Conservation (phyloP, 139 green algal genomes). For the Ettlia oleoabundans region DNA sequence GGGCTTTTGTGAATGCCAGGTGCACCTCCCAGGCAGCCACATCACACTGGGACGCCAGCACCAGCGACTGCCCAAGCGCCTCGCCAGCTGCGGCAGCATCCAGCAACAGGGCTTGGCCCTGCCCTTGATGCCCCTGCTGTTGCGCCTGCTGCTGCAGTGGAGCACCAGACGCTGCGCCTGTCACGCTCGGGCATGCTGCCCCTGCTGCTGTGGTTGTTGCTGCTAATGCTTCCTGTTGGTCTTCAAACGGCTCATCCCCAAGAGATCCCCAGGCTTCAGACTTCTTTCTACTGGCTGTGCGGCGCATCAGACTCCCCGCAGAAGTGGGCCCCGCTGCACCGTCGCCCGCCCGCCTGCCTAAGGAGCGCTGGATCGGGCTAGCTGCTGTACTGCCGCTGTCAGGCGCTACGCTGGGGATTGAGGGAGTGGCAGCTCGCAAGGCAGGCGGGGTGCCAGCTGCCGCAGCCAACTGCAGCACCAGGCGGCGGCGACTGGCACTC, state of each 20-base stretch:
- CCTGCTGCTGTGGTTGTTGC: no score
- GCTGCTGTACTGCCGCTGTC: neutral
- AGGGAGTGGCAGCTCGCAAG: neutral
- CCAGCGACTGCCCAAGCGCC: slow-evolving; percentile 13
- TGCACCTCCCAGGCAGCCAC: slow-evolving; percentile 31
- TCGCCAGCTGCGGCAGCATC: neutral
- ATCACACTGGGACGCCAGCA: neutral
- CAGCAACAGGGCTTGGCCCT: neutral
- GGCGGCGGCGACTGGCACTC: neutral
- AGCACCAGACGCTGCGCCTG: neutral
- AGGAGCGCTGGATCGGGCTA: neutral
- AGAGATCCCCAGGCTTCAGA: neutral
- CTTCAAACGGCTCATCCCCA: neutral
- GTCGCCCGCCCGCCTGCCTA: neutral
- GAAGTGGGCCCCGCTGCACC: no score
- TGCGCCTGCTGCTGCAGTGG: neutral
- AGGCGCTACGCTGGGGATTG: neutral
- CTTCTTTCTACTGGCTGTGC: slow-evolving; percentile 1
- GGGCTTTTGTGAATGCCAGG: neutral
- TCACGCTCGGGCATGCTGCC: no score
- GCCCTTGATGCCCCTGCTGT: neutral
- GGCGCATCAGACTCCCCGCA: neutral
- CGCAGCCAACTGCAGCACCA: slow-evolving; percentile 35
- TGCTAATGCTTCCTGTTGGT: no score
- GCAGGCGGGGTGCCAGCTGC: slow-evolving; percentile 2